phyloP scores from a whole-genome alignment of 2,329 filamentous ascomycete genomes.

The Trichoderma sp. region DNA sequence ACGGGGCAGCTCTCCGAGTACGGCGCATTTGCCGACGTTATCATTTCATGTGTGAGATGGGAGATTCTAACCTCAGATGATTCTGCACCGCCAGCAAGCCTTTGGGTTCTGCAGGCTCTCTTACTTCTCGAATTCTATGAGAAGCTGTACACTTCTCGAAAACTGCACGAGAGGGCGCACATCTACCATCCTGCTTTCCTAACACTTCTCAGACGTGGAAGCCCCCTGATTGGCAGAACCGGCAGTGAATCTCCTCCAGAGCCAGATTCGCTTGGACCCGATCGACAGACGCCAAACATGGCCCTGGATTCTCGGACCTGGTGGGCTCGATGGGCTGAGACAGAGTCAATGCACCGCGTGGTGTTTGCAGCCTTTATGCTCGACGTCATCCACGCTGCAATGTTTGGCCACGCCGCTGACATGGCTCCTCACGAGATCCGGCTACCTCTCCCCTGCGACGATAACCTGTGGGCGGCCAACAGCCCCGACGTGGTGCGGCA shows the following conservation, averaged over 20 bases:
- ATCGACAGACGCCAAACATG: slow-evolving; percentile 42
- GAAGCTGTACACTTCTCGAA: slow-evolving; percentile 84
- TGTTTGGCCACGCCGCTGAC: slow-evolving; percentile 87
- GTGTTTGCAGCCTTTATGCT: slow-evolving; percentile 90
- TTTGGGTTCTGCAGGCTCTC: slow-evolving; percentile 87
- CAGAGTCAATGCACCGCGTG: slow-evolving; percentile 81
- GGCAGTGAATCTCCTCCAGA: slow-evolving; percentile 78
- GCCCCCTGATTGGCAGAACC: slow-evolving; percentile 78
- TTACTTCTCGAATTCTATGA: slow-evolving; percentile 86
- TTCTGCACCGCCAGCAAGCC: slow-evolving; percentile 77
- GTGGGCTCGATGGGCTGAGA: slow-evolving; percentile 88
- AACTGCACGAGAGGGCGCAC: slow-evolving; percentile 82
- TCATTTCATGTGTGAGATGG: slow-evolving; percentile 73
- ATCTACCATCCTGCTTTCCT: slow-evolving; percentile 87
- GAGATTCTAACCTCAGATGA: slow-evolving; percentile 81
- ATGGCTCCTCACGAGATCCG: slow-evolving; percentile 92
- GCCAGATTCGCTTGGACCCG: slow-evolving; percentile 23
- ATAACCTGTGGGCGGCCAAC: slow-evolving; percentile 80
- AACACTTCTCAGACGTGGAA: slow-evolving; percentile 81
- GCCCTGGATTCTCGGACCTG: slow-evolving; percentile 52
- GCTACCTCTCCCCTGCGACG: slow-evolving; percentile 82
- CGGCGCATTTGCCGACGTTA: slow-evolving; percentile 56
- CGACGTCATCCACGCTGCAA: slow-evolving; percentile 84
- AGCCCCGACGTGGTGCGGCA: slow-evolving; percentile 75
- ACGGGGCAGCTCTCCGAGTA: slow-evolving; percentile 51